phyloP scores from a whole-genome alignment of 176 grass and related monocot species.

The Avena sativa region DNA sequence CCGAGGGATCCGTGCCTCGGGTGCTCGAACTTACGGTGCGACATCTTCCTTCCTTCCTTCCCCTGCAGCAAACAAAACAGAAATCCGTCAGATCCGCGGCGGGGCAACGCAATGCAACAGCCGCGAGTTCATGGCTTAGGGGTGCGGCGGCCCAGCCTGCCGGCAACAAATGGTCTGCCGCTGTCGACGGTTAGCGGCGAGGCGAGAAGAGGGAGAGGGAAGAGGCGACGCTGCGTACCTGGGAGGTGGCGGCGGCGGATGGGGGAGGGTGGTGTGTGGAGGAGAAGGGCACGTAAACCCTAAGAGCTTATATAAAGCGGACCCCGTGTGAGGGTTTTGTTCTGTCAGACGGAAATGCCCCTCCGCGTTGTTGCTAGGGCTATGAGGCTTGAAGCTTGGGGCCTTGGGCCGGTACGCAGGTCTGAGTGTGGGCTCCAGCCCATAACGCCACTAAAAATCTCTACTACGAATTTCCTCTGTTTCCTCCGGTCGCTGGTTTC shows the following conservation, averaged over 20 bases:
- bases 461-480: too few relatives aligned
- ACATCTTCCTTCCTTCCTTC: conserved; percentile 66
- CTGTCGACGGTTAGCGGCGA: background rate
- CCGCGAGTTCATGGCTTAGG: background rate
- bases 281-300: conserved; percentile 45
- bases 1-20: conserved; percentile 96
- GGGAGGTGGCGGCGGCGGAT: conserved; percentile 27
- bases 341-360: conserved; percentile 45
- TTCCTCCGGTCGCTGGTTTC: too few relatives aligned
- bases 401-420: background rate
- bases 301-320: conserved; percentile 40
- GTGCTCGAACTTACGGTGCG: conserved; percentile 98
- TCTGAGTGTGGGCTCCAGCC: too few relatives aligned
- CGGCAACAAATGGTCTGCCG: conserved; percentile 2
- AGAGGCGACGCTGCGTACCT: conserved; percentile 20
- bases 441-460: too few relatives aligned
- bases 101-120: background rate
- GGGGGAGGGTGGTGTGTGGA: conserved; percentile 7
- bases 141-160: background rate
- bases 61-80: conserved; percentile 32
- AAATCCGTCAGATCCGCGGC: conserved; percentile 35
- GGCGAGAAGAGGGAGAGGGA: background rate
- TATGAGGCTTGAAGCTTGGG: background rate
- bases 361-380: background rate
- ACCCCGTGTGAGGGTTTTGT: conserved; percentile 35